Conservation (phyloP, 768 basidiomycete species). For the Cantharellus anzutake region DNA sequence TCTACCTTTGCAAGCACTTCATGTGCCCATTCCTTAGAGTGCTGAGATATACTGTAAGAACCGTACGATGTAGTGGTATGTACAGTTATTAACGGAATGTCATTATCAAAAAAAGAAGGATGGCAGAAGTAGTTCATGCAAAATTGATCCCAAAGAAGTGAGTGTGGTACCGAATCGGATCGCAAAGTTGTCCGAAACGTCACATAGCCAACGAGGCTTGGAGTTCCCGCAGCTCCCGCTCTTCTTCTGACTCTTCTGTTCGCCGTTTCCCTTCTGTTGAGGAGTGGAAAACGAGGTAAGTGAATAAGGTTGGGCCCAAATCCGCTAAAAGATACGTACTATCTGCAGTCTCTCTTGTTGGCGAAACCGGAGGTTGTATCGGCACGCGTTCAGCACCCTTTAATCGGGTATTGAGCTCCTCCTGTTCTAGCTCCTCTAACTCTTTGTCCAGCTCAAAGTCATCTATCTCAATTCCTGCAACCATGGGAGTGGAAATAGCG, state of each 20-base stretch:
- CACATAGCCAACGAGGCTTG: conserved; percentile 81
- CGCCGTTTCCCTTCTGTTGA: conserved; percentile 17
- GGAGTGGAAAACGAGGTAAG: background rate
- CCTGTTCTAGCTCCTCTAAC: conserved; percentile 75
- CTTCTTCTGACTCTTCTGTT: conserved; percentile 74
- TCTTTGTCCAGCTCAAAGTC: conserved; percentile 67
- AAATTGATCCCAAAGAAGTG: no score
- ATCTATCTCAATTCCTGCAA: conserved; percentile 38
- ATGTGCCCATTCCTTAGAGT: no score
- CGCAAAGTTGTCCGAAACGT: background rate
- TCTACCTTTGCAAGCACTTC: no score
- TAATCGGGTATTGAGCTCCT: conserved; percentile 67
- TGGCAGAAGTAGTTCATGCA: no score
- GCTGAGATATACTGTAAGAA: no score
- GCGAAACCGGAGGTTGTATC: conserved; percentile 53
- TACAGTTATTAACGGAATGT: no score
- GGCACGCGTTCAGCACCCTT: conserved; percentile 80
- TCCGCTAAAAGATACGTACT: conserved; percentile 23
- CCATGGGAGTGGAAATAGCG: conserved; percentile 56
- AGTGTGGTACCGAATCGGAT: no score
- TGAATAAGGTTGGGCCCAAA: no score
- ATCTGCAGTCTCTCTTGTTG: conserved; percentile 20
- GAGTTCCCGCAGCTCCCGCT: conserved; percentile 67
- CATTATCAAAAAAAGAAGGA: no score
- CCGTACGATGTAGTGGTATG: no score